Base-by-base conservation (phyloP, 371 early-diverging fungal genomes). In the Mortierella sp. region DNA sequence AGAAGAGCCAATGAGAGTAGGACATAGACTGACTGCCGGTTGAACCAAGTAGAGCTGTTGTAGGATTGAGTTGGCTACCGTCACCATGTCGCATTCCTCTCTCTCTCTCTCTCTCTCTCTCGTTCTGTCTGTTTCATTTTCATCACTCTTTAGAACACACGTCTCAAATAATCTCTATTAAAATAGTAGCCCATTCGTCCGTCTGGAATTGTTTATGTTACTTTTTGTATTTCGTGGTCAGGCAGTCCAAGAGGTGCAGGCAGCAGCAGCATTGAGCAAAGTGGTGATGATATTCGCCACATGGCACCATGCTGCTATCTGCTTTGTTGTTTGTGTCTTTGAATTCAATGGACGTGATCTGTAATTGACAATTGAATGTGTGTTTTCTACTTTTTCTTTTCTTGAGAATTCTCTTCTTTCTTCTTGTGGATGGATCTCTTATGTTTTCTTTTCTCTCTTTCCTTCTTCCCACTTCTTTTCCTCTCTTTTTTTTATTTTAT, bases 281-380 rank as follows among this genome's bases (percentile, higher is more conserved):
- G 24, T 55, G 55, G 29, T 35, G 7, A 18, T 51, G 51, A 7
- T 63, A 63, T 63, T 63, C 63, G 63, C 63, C 63, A 63, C 63
- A 63, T 63, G 63, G 63, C 63, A 35, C 63, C 63, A 63, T 63
- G 63, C 21, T 63, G 63, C 32, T 63, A 6, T 18, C 21, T 18
- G 35, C 63, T 63, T 63, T 35, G 16, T 18, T 21, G 5, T 11
- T 29, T 14, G 3, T 60, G 7, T 16, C 0, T 5, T 18, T 35
- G 35, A 35, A 16, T 12, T 6, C 48, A 51, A 51, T 51, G 6
- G 51, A 21, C 18, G 21, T 8, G 41, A 41, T 68, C 68, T 68
- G 68, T 68, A 63, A 63, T 32, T 63, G 63, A 63, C 38, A 63
- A 63, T 63, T 63, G 63, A 63, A 32, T 18, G 32, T 18, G 32